phyloP scores from a whole-genome alignment of 208 protist species.

The Trypanosoma scelopori region DNA sequence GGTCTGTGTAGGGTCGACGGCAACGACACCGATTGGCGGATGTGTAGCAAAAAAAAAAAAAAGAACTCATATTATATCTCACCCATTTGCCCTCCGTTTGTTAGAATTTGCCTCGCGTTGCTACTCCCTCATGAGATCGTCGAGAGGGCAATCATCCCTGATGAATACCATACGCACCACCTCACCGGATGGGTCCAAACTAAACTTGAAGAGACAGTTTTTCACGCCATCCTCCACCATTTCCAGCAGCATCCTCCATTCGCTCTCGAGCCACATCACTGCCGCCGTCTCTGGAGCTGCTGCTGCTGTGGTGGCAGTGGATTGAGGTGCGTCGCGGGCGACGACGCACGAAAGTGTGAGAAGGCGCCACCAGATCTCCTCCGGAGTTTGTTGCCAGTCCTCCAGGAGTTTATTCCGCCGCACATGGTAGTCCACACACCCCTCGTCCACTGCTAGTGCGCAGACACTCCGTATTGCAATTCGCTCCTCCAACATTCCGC shows the following conservation, averaged over 20 bases:
- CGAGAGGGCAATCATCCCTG: conserved; percentile 20
- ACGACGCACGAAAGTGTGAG: conserved; percentile 36
- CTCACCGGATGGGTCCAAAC: conserved; percentile 10
- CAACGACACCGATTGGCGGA: too few species aligned
- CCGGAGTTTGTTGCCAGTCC: conserved; percentile 29
- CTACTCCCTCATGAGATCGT: conserved; percentile 30
- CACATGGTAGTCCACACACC: conserved; percentile 45
- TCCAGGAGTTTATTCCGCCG: conserved; percentile 34
- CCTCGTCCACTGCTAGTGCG: conserved; percentile 42
- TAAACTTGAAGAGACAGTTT: conserved; percentile 38
- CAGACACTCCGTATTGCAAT: conserved; percentile 38
- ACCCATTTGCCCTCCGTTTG: too few species aligned
- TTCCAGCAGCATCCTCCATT: conserved; percentile 43
- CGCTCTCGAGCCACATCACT: conserved; percentile 46
- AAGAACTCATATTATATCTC: too few species aligned
- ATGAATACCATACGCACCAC: conserved; percentile 25
- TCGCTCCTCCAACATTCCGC: conserved; percentile 19
- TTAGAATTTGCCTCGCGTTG: neutral
- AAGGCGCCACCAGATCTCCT: conserved; percentile 45
- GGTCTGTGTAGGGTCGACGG: too few species aligned
- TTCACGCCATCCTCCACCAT: conserved; percentile 23
- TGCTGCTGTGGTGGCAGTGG: too few species aligned
- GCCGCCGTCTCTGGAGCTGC: neutral
- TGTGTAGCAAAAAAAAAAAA: conserved; percentile 8
- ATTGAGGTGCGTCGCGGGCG: conserved; percentile 1